These are phyloP conservation scores for Xanthoconium stramineum DNA, from an alignment of 768 basidiomycete genomes.

Conservation along the genomic window DNA sequence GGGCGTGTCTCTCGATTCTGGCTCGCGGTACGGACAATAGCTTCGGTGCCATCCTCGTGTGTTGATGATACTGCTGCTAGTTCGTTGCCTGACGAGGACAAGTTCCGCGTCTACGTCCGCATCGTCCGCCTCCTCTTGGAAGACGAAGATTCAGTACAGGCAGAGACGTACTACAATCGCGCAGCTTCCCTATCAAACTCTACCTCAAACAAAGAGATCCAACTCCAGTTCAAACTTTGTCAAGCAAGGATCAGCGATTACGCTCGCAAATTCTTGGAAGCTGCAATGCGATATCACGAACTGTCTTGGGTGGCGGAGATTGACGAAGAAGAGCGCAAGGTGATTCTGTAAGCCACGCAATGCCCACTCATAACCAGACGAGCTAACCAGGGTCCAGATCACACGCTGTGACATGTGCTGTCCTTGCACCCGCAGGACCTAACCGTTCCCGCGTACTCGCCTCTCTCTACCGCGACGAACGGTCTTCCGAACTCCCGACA, in stretches of 20 bases:
- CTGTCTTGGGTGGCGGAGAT: slow-evolving; percentile 88
- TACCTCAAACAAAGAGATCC: slow-evolving; percentile 72
- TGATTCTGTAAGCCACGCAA: slow-evolving; percentile 71
- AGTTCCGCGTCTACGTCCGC: slow-evolving; percentile 86
- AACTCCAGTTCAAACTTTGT: slow-evolving; percentile 84
- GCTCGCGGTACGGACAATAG: slow-evolving; percentile 59
- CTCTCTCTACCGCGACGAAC: slow-evolving; percentile 91
- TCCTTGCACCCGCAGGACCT: slow-evolving; percentile 95
- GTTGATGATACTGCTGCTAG: slow-evolving; percentile 31
- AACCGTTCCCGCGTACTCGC: slow-evolving; percentile 92
- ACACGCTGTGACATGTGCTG: slow-evolving; percentile 93
- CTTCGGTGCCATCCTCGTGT: neutral
- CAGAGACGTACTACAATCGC: slow-evolving; percentile 97
- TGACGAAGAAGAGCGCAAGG: slow-evolving; percentile 87
- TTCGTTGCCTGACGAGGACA: slow-evolving; percentile 74
- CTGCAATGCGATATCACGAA: slow-evolving; percentile 92
- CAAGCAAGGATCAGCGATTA: slow-evolving; percentile 96
- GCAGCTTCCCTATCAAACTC: slow-evolving; percentile 87
- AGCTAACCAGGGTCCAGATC: slow-evolving; percentile 44
- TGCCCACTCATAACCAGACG: neutral
- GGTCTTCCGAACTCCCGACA: slow-evolving; percentile 72
- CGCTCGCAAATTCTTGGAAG: slow-evolving; percentile 88
- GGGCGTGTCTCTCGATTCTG: slow-evolving; percentile 88
- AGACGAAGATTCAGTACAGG: slow-evolving; percentile 94
- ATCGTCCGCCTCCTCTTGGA: slow-evolving; percentile 93